phyloP scores from a whole-genome alignment of 1,139 yeast species.

The Kodamaea ohmeri region DNA sequence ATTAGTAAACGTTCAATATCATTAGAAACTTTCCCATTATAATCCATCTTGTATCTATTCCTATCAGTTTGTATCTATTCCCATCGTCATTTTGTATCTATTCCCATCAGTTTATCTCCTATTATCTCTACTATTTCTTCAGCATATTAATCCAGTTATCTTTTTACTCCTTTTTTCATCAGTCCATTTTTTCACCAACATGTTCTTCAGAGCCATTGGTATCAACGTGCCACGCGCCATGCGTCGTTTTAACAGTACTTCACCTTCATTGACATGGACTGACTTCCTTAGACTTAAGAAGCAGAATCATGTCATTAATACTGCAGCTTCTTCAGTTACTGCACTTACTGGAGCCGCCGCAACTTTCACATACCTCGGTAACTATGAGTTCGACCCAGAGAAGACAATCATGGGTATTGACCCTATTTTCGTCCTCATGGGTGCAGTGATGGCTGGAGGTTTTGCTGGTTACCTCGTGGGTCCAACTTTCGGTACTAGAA shows the following conservation, averaged over 20 bases:
- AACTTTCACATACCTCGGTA: conserved; percentile 77
- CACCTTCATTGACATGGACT: conserved; percentile 56
- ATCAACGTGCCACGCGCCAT: conserved; percentile 1
- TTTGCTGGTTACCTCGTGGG: conserved; percentile 80
- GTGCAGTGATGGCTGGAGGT: conserved; percentile 66
- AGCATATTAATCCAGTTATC: not conserved
- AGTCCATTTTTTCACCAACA: conserved; percentile 4
- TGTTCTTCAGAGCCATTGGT: conserved; percentile 6
- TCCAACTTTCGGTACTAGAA: conserved; percentile 71
- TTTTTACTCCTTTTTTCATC: conserved; percentile 2
- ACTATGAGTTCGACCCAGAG: conserved; percentile 83
- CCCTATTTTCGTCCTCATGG: conserved; percentile 73
- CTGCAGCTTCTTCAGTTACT: conserved; percentile 63
- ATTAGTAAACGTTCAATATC: too few species aligned
- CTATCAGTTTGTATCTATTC: too few species aligned
- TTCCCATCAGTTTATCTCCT: not conserved
- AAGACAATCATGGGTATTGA: conserved; percentile 85
- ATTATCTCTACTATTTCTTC: not conserved
- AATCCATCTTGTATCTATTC: too few species aligned
- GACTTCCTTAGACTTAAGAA: conserved; percentile 76
- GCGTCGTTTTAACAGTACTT: conserved; percentile 4
- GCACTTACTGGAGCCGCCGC: conserved; percentile 65
- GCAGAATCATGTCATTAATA: conserved; percentile 68
- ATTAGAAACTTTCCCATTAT: too few species aligned
- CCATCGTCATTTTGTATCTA: too few species aligned